Base-by-base conservation (phyloP, 2,329 filamentous ascomycete species). In the Colletotrichum higginsianum region DNA sequence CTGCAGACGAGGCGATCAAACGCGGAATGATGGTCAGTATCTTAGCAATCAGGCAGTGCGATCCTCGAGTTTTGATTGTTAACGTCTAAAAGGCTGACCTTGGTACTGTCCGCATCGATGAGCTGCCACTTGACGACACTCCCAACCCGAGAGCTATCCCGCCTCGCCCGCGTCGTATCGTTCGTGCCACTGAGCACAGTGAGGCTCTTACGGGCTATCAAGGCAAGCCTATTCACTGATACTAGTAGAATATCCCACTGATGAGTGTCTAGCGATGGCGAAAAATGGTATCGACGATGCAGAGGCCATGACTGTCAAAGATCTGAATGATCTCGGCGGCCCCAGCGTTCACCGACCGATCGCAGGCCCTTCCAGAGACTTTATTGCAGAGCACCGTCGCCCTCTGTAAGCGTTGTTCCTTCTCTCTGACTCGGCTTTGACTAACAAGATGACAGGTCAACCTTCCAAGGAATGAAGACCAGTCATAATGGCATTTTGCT, bases 251-350 rank as follows among this genome's bases (percentile, higher is more conserved):
- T 15, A 8, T 4, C n/a, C 11, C 23, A 26, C 40, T 57, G n/a
- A 63, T 5, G 60, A 30, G 9, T 4, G 50, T 4, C 6, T 35
- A 76, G 75, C 67, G 8, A 75, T 80, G 6, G 75, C 77, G 2
- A 50, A 67, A 2, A 77, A 76, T 0, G 66, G 55, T 1, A 79
- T 82, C 23, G 56, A 81, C 3, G 80, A 82, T 50, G 75, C 76
- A 1, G 80, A 82, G 53, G 77, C 78, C 7, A 71, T 70, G 5
- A 72, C 66, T 5, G 79, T 80, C 40, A 69, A 72, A 9, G 75
- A 73, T 30, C 64, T 79, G 47, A 75, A 78, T 52, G 77, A 76
- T 44, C 71, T 71, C 12, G 71, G 75, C 26, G 73, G 75, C 8
- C 53, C 67, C 16, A 58, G 49, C 38, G 23, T 38, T n/a, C 23